Base-by-base conservation (phyloP, 1,284 basidiomycete species). In the Cutaneotrichosporon cutaneum region DNA sequence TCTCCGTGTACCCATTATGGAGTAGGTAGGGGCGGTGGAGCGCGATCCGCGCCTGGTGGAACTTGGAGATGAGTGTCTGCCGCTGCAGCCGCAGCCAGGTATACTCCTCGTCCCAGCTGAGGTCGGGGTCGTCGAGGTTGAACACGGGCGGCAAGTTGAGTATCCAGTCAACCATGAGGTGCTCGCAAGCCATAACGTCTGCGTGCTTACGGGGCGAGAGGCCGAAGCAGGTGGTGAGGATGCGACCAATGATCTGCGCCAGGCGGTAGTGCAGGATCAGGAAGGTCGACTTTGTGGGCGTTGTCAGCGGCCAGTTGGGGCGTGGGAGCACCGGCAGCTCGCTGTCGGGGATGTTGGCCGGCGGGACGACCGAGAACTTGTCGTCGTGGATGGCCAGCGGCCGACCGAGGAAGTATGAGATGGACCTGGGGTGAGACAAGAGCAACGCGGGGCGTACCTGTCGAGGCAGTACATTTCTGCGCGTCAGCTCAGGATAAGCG, bases 361-460 rank as follows among this genome's bases (percentile, higher is more conserved):
- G 72, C 18, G 60, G 45, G 14, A 51, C 53, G 27, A 65, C 67
- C 27, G 64, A 70, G 54, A 66, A 70, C n/a, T 65, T 62, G 6
- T 64, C 66, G 47, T 72, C 70, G 30, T 69, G 68, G 51, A 75
- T 73, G 35, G 68, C 67, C 6, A 71, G 59, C 4, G 73, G 73
- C 30, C 73, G 67, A 5, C 73, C 72, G 16, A 75, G 69, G 59
- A 70, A 73, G 59, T 71, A 66, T 0, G 69, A 69, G 24, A 74
- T 64, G 13, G 72, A 71, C 42, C 70, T 71, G 59, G 35, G 36
- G 45, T 58, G 11, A 52, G 56, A 5, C 5, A 26, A 2, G 8
- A 26, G n/a, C n/a, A n/a, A n/a, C n/a, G n/a, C 24, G 8, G 2
- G 52, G 21, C 68, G 27, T 18, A 73, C 67, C 72, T 60, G 47